These are phyloP conservation scores for Pyricularia grisea DNA, from an alignment of 2,329 filamentous ascomycete genomes.

Conservation along the genomic window DNA sequence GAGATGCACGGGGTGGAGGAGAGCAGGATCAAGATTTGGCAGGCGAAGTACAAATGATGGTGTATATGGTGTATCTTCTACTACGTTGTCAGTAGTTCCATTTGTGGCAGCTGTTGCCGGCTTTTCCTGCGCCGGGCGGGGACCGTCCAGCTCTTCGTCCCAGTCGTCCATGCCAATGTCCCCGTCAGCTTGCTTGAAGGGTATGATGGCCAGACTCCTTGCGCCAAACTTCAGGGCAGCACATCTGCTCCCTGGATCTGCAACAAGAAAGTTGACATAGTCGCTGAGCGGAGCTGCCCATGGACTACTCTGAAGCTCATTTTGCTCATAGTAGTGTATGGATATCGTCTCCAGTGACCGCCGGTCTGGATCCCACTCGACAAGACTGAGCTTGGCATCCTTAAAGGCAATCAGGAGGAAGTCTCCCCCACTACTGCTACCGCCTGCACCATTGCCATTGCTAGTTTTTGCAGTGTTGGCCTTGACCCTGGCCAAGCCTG, in stretches of 20 bases:
- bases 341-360: slow-evolving; percentile 78
- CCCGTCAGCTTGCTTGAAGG: slow-evolving; percentile 78
- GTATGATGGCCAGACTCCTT: slow-evolving; percentile 84
- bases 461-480: slow-evolving; percentile 58
- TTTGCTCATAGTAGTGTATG: slow-evolving; percentile 96
- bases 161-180: slow-evolving; percentile 89
- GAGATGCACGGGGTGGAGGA: slow-evolving; percentile 84
- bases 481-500: slow-evolving; percentile 71
- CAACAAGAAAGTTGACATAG: slow-evolving; percentile 72
- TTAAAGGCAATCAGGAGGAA: slow-evolving; percentile 75
- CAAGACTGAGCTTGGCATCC: slow-evolving; percentile 85
- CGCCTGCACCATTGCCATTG: background rate
- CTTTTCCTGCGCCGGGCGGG: slow-evolving; percentile 41
- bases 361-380: slow-evolving; percentile 85
- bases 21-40: slow-evolving; percentile 74
- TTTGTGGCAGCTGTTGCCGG: slow-evolving; percentile 23
- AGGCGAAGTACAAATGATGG: slow-evolving; percentile 90
- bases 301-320: slow-evolving; percentile 73
- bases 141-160: slow-evolving; percentile 71
- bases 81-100: slow-evolving; percentile 34
- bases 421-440: slow-evolving; percentile 51
- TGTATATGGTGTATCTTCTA: slow-evolving; percentile 66
- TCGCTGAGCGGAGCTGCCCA: slow-evolving; percentile 70
- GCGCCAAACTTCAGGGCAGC: slow-evolving; percentile 88
- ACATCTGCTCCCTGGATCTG: slow-evolving; percentile 87